These are phyloP conservation scores for Trichophyton mentagrophytes DNA, from an alignment of 2,329 filamentous ascomycete species.

Conservation along the genomic window DNA sequence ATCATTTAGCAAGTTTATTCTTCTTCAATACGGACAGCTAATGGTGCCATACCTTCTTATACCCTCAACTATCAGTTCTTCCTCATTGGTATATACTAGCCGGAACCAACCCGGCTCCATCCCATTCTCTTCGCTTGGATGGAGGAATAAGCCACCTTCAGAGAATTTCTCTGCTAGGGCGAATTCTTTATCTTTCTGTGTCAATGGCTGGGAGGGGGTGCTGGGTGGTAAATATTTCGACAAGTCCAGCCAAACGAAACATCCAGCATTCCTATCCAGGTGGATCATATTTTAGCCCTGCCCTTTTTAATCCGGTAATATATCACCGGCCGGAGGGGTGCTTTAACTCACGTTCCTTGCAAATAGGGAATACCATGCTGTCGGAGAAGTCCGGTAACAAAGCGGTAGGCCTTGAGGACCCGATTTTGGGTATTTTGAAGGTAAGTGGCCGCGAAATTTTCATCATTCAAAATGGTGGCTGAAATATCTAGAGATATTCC, in stretches of 20 bases:
- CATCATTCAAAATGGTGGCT: slow-evolving; percentile 6
- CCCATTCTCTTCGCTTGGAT: slow-evolving; percentile 35
- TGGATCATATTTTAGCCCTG: not conserved
- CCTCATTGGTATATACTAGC: slow-evolving; percentile 37
- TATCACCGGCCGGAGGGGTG: not conserved
- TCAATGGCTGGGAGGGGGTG: slow-evolving; percentile 14
- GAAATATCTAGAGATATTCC: slow-evolving; percentile 5
- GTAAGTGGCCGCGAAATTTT: slow-evolving; percentile 4
- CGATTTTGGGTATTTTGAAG: slow-evolving; percentile 18
- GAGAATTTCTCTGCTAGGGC: slow-evolving; percentile 34
- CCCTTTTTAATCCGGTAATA: not conserved
- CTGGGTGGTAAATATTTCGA: slow-evolving; percentile 29
- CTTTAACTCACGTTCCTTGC: slow-evolving; percentile 20
- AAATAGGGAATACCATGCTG: slow-evolving; percentile 28
- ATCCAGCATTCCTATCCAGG: slow-evolving; percentile 38
- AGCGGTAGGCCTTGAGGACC: slow-evolving; percentile 19
- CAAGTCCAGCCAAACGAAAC: slow-evolving; percentile 46
- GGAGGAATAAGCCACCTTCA: slow-evolving; percentile 40
- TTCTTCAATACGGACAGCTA: no score
- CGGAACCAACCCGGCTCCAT: slow-evolving; percentile 42
- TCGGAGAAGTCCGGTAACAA: slow-evolving; percentile 24
- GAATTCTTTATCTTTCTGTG: slow-evolving; percentile 29
- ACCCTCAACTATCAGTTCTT: slow-evolving; percentile 26
- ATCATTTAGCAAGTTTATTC: not conserved
- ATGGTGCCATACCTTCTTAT: slow-evolving; percentile 17